Evolutionary conservation across 805 yeast species (phyloP), one percentile per base, ranked within the genome.

Genomic region (Lipomyces sp.): DNA sequence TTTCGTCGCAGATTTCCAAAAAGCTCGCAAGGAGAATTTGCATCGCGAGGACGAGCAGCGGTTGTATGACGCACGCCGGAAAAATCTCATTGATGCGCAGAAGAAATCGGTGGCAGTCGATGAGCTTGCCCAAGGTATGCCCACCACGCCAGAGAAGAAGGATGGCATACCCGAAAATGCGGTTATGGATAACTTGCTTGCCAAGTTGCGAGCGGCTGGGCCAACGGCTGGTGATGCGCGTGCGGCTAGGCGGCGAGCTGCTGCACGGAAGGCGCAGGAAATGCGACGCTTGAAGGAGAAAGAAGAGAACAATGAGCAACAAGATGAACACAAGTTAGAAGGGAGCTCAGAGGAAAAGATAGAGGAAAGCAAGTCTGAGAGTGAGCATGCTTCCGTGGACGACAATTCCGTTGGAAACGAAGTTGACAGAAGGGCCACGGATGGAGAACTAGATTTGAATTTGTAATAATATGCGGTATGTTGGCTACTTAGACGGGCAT

Each of bases 121-220:
- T 67, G 69, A 50, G 69, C 73, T 60, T 50, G 73, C 69, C 48
- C 63, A 58, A 59, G 69, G 48, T 24, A 55, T 51, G 58, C 71
- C 59, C 57, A 64, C 58, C 37, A 64, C 64, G 2, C 63, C 59
- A 53, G 68, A 34, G 48, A 64, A 59, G n/a, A 60, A 66, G n/a
- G 56, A 54, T 29, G 66, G 64, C 24, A 59, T 62, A 6, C 82
- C 80, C 35, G 85, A 81, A 11, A 87, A 79, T 18, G 81, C 82
- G 58, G 89, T 92, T 53, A 92, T 95, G 90, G 99, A 95, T 76
- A 85, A 89, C 45, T 81, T 95, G 59, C 82, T 95, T 65, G 96
- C 92, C 76, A 91, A 90, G 74, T 83, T 95, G 74, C 89, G 92
- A 74, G 92, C 93, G 18, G 90, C 95, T 0, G 96, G 94, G 0